Percentiles rank a stretch among this genome's conserved stretches.
Evolutionary conservation across 805 yeast species (phyloP).

Genomic region (Candida ponderosae): DNA sequence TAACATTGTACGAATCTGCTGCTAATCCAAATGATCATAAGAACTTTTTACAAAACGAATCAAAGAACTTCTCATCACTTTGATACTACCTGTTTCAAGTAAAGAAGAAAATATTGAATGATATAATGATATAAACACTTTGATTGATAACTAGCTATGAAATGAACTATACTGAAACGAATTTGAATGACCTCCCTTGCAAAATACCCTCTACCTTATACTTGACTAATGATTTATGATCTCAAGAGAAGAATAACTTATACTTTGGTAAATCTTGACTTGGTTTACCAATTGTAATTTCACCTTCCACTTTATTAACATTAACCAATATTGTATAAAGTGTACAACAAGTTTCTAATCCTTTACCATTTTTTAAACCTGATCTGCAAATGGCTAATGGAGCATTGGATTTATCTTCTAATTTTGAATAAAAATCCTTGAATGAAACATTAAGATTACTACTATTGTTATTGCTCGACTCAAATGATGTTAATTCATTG

Average conservation of each 20-base stretch:
- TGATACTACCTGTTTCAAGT: constrained; percentile 6
- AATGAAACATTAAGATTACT: constrained; percentile 7
- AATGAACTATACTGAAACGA: too few species aligned
- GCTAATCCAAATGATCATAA: constrained; percentile 90
- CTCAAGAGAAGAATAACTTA: constrained; percentile 7
- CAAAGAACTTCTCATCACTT: constrained; percentile 7
- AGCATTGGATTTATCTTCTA: constrained; percentile 12
- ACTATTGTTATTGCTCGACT: too few species aligned
- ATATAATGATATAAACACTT: not conserved
- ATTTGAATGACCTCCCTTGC: too few species aligned
- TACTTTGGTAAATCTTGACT: constrained; percentile 7
- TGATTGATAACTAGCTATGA: too few species aligned
- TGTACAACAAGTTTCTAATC: constrained; percentile 11
- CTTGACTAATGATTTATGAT: too few species aligned
- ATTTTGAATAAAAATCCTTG: constrained; percentile 12
- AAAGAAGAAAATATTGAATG: too few species aligned
- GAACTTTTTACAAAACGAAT: constrained; percentile 17
- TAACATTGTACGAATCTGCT: constrained; percentile 79
- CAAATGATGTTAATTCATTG: constrained; percentile 11
- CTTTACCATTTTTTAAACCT: constrained; percentile 8
- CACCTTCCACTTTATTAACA: constrained; percentile 6
- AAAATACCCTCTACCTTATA: not conserved
- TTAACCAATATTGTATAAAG: constrained; percentile 14
- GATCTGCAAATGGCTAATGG: constrained; percentile 16
- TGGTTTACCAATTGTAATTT: constrained; percentile 10